Conservation (phyloP, 768 basidiomycete genomes). For the Boletus reticulatus region DNA sequence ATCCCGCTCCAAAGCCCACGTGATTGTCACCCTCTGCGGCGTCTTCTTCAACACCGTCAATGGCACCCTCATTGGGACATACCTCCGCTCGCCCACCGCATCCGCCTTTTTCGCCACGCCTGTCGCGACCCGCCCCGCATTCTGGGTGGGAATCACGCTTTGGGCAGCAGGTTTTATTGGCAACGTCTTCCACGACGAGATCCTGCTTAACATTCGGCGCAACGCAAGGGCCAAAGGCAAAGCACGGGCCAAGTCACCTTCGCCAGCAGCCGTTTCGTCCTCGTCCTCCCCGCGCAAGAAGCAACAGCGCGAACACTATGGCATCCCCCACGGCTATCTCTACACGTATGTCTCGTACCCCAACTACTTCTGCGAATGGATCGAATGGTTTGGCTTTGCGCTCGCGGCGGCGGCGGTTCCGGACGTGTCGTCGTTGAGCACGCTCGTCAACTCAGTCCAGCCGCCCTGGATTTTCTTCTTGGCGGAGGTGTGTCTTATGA, state of each 20-base stretch:
- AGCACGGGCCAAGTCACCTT: constrained; percentile 26
- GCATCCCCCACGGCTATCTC: constrained; percentile 76
- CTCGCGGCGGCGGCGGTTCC: constrained; percentile 64
- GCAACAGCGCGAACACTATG: constrained; percentile 54
- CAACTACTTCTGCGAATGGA: constrained; percentile 94
- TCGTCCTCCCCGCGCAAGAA: constrained; percentile 19
- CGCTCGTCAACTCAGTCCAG: constrained; percentile 41
- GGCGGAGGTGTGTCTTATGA: constrained; percentile 73
- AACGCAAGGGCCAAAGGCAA: constrained; percentile 45
- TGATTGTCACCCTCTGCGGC: constrained; percentile 56
- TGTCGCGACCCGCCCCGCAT: constrained; percentile 38
- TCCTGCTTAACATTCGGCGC: constrained; percentile 79
- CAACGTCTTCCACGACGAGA: constrained; percentile 88
- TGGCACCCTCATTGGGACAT: constrained; percentile 67
- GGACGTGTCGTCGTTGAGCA: constrained; percentile 30
- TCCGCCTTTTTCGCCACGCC: constrained; percentile 38
- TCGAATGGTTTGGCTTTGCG: constrained; percentile 90
- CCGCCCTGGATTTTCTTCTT: constrained; percentile 83
- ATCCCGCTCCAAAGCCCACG: constrained; percentile 71
- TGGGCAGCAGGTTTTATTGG: constrained; percentile 75
- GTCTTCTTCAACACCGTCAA: constrained; percentile 71
- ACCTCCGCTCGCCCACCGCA: constrained; percentile 59
- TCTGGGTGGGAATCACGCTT: constrained; percentile 61
- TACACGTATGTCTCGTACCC: constrained; percentile 85
- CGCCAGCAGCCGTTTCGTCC: constrained; percentile 13